Percentiles rank a stretch among this genome's conserved stretches.
These are phyloP conservation scores for Schizophyllum commune DNA, from an alignment of 1,284 basidiomycete genomes.

Conservation along the genomic window DNA sequence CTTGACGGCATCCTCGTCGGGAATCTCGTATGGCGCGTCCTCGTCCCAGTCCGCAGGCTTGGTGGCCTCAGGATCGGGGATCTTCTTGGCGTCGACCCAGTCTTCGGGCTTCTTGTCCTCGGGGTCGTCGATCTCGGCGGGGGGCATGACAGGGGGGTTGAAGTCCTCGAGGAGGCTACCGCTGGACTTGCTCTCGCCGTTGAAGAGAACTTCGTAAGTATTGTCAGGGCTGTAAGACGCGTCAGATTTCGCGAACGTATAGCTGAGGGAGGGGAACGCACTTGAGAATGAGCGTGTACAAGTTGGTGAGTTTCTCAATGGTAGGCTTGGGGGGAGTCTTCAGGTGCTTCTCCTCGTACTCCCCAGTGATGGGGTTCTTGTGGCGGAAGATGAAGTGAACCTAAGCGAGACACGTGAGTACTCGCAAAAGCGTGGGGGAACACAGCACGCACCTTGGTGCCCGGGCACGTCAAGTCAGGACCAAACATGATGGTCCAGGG, in stretches of 20 bases:
- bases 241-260: background rate
- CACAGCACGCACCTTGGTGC: conserved; percentile 58
- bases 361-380: conserved; percentile 85
- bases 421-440: conserved; percentile 7
- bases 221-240: conserved; percentile 71
- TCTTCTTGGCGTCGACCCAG: conserved; percentile 91
- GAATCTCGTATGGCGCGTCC: conserved; percentile 85
- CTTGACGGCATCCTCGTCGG: conserved; percentile 81
- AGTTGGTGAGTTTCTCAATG: conserved; percentile 83
- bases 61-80: conserved; percentile 76
- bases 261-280: conserved; percentile 31
- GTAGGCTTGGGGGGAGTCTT: conserved; percentile 74
- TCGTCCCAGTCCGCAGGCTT: conserved; percentile 99
- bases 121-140: conserved; percentile 89
- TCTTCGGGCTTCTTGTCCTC: conserved; percentile 85
- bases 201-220: conserved; percentile 90
- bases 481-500: conserved; percentile 98
- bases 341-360: conserved; percentile 97
- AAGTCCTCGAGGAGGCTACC: conserved; percentile 94
- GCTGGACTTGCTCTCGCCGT: conserved; percentile 74
- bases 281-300: conserved; percentile 92
- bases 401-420: conserved; percentile 27
- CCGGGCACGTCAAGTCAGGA: conserved; percentile 81
- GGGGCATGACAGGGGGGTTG: conserved; percentile 89
- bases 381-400: conserved; percentile 98